Percentiles rank a stretch among this genome's conserved stretches.
phyloP scores from a whole-genome alignment of 176 grass and related monocot genomes.

The Cenchrus fungigraminus region DNA sequence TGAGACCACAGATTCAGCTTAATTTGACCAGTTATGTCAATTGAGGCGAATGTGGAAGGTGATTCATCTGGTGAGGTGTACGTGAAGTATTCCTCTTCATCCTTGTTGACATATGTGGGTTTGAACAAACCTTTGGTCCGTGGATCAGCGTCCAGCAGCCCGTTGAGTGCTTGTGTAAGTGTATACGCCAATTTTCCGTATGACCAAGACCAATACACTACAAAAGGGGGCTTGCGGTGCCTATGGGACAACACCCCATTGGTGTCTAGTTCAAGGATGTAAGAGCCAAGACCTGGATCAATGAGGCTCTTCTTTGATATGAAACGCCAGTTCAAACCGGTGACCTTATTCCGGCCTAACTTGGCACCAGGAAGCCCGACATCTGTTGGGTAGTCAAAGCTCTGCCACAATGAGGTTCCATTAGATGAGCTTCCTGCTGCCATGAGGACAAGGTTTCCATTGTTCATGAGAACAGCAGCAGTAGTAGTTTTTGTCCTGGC shows the following conservation, averaged over 20 bases:
- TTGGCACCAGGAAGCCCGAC: slow-evolving; percentile 34
- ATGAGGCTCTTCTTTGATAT: slow-evolving; percentile 36
- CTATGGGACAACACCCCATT: background rate
- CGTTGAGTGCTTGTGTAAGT: background rate
- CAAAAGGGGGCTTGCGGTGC: slow-evolving; percentile 12
- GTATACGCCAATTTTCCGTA: background rate
- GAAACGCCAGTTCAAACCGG: slow-evolving; percentile 6
- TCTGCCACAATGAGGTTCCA: slow-evolving; percentile 42
- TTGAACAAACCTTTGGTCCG: background rate
- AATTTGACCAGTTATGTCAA: background rate
- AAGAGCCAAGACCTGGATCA: slow-evolving; percentile 39
- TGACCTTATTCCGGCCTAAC: slow-evolving; percentile 45
- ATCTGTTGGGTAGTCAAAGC: slow-evolving; percentile 56
- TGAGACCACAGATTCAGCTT: background rate
- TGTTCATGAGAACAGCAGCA: background rate
- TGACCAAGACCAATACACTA: background rate
- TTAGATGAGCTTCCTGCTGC: background rate
- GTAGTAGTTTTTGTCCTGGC: background rate
- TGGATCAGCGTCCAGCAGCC: background rate
- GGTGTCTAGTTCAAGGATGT: slow-evolving; percentile 26
- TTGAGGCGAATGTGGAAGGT: background rate
- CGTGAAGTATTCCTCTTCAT: background rate
- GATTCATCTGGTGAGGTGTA: background rate
- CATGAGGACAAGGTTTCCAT: background rate
- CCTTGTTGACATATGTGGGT: background rate